A percentile compares a stretch with the other conserved stretches of the same genome.
phyloP scores from a whole-genome alignment of 2,329 filamentous ascomycete species.

The Botrytis medusae region DNA sequence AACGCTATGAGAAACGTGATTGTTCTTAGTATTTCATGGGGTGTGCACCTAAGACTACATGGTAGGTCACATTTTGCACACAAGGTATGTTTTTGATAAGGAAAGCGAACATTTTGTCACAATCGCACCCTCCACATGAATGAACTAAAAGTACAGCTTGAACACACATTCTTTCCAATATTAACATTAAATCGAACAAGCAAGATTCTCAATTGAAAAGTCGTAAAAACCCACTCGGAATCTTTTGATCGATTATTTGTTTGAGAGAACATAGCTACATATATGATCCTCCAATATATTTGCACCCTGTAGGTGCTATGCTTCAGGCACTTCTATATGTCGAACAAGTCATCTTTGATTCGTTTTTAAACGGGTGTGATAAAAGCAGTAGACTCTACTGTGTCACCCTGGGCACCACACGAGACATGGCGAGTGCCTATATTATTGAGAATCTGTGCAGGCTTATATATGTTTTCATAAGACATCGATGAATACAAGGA shows the following conservation, averaged over 20 bases:
- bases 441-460: background rate
- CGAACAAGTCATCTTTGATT: too few species aligned
- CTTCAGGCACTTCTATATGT: background rate
- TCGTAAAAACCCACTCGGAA: too few species aligned
- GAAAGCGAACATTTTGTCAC: background rate
- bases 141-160: background rate
- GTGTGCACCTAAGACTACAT: background rate
- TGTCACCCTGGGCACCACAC: background rate
- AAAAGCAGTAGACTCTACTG: background rate
- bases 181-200: background rate
- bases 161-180: background rate
- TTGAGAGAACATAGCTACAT: background rate
- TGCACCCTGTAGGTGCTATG: background rate
- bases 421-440: background rate
- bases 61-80: rapidly evolving
- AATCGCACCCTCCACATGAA: background rate
- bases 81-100: background rate
- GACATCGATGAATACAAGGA: background rate
- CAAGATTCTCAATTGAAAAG: background rate
- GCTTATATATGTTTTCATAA: background rate
- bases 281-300: background rate
- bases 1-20: background rate
- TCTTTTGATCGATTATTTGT: background rate
- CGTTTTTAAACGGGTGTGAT: too few species aligned
- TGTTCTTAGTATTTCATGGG: background rate